These are phyloP conservation scores for Arctostaphylos glauca DNA, from an alignment of 148 eudicot genomes.

Conservation along the genomic window DNA sequence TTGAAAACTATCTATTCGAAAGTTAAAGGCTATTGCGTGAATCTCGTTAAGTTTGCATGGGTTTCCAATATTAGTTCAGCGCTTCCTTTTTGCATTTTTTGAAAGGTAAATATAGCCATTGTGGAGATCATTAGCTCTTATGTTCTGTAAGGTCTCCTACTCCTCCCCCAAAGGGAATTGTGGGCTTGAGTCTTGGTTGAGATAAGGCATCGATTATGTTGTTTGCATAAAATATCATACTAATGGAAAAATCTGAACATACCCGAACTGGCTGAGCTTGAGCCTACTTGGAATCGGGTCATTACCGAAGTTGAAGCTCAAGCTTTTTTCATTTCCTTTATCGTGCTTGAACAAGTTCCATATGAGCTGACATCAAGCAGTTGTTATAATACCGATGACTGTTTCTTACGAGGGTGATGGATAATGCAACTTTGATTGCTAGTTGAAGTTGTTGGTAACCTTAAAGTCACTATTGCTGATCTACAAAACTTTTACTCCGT, in stretches of 20 bases:
- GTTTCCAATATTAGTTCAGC: background rate
- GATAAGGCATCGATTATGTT: background rate
- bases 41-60: background rate
- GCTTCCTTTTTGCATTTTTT: background rate
- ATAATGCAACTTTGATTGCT: background rate
- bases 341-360: background rate
- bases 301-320: background rate
- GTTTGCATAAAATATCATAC: too few species aligned
- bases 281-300: background rate
- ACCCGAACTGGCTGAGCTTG: background rate
- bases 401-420: background rate
- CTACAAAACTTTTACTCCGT: background rate
- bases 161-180: background rate
- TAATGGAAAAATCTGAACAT: background rate
- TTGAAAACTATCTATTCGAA: background rate
- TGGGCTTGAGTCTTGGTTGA: background rate
- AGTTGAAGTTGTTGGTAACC: background rate
- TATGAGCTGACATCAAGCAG: background rate
- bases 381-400: background rate
- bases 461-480: background rate
- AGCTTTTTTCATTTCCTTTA: background rate
- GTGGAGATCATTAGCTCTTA: background rate
- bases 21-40: background rate
- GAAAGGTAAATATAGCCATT: background rate
- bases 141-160: background rate